Percentiles rank a stretch among this genome's conserved stretches.
phyloP scores from a whole-genome alignment of 2,329 filamentous ascomycete genomes.

The Xylaria sp. region DNA sequence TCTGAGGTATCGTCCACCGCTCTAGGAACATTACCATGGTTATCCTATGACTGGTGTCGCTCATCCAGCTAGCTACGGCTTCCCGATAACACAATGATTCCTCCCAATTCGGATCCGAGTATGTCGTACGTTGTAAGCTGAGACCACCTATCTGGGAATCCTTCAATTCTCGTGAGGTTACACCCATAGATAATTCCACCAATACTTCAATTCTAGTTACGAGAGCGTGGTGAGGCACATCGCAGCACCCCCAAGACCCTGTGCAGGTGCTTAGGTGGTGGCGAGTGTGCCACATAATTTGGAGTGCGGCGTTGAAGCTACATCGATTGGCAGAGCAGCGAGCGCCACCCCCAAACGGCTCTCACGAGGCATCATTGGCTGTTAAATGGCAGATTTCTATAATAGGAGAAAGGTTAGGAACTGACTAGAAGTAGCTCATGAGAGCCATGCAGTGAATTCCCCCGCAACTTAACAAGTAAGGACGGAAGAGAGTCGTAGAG shows the following conservation, averaged over 20 bases:
- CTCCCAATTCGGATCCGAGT: not conserved
- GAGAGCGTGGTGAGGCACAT: not conserved
- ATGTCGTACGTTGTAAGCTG: not conserved
- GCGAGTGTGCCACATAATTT: not conserved
- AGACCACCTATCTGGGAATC: not conserved
- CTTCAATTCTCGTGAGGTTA: not conserved
- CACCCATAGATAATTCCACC: not conserved
- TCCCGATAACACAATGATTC: not conserved
- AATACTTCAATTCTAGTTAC: not conserved
- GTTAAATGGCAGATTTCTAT: not conserved
- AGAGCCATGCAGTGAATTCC: no score
- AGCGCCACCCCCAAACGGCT: not conserved
- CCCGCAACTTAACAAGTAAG: no score
- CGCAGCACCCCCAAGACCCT: not conserved
- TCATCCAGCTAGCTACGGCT: not conserved
- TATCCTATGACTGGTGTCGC: not conserved
- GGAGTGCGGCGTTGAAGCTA: not conserved
- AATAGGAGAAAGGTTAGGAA: no score
- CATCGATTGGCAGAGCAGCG: not conserved
- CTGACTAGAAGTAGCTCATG: no score
- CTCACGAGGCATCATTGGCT: no score
- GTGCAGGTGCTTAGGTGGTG: not conserved
- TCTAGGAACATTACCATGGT: not conserved
- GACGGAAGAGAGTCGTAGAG: no score
- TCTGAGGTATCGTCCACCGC: not conserved